Evolutionary conservation across 176 grass and related monocot species (phyloP).

Genomic region (Lolium perenne): DNA sequence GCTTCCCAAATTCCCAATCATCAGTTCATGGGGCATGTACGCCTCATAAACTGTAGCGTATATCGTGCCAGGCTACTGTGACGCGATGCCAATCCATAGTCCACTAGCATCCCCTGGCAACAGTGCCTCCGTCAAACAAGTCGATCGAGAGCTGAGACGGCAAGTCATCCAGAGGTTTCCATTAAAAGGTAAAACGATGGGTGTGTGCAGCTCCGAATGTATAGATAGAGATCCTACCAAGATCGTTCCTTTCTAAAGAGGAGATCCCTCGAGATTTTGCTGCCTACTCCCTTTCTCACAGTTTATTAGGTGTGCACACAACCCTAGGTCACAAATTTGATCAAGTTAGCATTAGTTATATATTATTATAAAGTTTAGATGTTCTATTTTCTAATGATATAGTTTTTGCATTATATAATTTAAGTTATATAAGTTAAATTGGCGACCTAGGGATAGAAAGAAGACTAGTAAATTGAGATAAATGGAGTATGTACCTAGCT

Average conservation of each 20-base stretch:
- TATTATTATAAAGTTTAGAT: too few species aligned
- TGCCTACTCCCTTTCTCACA: not conserved
- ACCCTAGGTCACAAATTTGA: too few species aligned
- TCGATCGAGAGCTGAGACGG: conserved; percentile 1
- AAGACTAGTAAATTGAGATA: too few species aligned
- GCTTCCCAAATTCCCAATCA: not conserved
- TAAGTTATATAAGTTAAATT: too few species aligned
- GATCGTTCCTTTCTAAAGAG: not conserved
- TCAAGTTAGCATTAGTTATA: too few species aligned
- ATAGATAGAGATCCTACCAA: not conserved
- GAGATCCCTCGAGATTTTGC: conserved; percentile 2
- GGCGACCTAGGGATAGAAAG: too few species aligned
- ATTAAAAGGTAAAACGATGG: conserved; percentile 7
- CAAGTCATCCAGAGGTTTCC: not conserved
- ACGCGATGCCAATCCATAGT: conserved; percentile 19
- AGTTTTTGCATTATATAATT: too few species aligned
- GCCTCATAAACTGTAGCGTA: not conserved
- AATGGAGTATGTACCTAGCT: too few species aligned
- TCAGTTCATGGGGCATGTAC: not conserved
- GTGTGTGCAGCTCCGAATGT: not conserved
- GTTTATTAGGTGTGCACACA: too few species aligned
- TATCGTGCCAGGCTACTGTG: not conserved
- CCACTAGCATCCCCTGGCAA: conserved; percentile 42
- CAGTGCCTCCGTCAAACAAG: not conserved
- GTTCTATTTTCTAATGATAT: too few species aligned